Evolutionary conservation across 192 early-diverging fungal species (phyloP).

Genomic region (Coemansia reversa): DNA sequence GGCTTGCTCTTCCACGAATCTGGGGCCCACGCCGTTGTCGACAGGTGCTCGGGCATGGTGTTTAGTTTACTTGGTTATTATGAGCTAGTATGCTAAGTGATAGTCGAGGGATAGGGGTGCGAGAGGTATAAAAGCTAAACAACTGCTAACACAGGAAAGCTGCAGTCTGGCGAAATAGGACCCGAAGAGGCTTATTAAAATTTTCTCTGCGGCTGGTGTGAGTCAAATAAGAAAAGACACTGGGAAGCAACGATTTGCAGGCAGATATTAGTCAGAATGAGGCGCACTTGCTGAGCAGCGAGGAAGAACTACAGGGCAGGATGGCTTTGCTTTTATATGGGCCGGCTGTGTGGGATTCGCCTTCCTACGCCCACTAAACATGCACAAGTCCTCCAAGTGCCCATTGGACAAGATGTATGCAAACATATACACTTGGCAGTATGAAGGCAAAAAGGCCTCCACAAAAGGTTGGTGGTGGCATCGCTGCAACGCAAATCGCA

Average conservation of each 20-base stretch:
- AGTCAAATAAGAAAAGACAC: background rate
- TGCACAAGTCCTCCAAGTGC: background rate
- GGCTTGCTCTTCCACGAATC: constrained; percentile 73
- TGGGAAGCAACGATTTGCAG: background rate
- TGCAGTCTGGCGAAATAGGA: background rate
- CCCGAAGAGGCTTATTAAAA: background rate
- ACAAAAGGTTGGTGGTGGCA: background rate
- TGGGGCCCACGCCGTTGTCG: constrained; percentile 58
- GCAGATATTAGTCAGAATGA: background rate
- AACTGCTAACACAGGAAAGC: background rate
- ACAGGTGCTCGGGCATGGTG: background rate
- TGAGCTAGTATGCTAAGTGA: background rate
- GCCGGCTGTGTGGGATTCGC: background rate
- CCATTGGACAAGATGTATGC: background rate
- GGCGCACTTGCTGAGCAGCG: background rate
- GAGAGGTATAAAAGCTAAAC: background rate
- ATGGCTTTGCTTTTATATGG: background rate
- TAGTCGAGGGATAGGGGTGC: background rate
- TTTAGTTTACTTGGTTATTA: background rate
- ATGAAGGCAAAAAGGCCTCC: background rate
- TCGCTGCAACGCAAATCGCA: background rate
- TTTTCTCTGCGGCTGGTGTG: background rate
- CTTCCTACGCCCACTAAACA: background rate
- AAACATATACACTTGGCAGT: background rate
- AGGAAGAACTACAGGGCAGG: background rate